phyloP scores from a whole-genome alignment of 192 early-diverging fungal species.

The Linnemannia exigua region DNA sequence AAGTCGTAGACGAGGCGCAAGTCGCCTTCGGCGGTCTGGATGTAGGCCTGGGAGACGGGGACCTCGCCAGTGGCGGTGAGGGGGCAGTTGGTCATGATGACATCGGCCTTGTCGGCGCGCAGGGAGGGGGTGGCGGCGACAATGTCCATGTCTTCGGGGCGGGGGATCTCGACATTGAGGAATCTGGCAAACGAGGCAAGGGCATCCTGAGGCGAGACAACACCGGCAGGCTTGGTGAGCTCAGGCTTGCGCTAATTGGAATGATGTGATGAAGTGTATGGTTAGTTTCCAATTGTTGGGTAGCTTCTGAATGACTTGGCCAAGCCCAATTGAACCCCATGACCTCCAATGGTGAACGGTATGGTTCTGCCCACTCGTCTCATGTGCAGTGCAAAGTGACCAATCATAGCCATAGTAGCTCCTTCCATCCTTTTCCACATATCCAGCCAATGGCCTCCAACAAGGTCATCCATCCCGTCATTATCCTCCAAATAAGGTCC shows the following conservation, averaged over 20 bases:
- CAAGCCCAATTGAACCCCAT: not conserved
- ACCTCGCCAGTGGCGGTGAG: conserved; percentile 66
- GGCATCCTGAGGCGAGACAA: conserved; percentile 74
- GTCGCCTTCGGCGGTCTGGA: conserved; percentile 68
- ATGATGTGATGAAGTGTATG: not conserved
- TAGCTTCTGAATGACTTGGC: not conserved
- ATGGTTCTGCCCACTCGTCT: not conserved
- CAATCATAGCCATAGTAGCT: not conserved
- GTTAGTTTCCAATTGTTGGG: not conserved
- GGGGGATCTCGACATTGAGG: conserved; percentile 68
- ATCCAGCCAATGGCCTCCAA: not conserved
- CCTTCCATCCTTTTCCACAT: not conserved
- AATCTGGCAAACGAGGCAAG: conserved; percentile 70
- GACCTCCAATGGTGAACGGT: not conserved
- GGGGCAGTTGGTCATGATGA: conserved; percentile 65
- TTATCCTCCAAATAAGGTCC: conserved; percentile 1
- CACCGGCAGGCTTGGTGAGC: conserved; percentile 42
- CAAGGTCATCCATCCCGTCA: not conserved
- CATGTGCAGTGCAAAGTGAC: not conserved
- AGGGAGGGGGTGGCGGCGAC: conserved; percentile 50
- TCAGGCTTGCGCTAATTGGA: conserved; percentile 11
- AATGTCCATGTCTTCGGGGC: conserved; percentile 59
- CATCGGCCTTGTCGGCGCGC: conserved; percentile 48
- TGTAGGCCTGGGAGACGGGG: conserved; percentile 73
- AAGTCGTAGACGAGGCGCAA: conserved; percentile 88